Evolutionary conservation across 2,329 filamentous ascomycete species (phyloP).

Genomic region (Phyllosticta capitalensis): DNA sequence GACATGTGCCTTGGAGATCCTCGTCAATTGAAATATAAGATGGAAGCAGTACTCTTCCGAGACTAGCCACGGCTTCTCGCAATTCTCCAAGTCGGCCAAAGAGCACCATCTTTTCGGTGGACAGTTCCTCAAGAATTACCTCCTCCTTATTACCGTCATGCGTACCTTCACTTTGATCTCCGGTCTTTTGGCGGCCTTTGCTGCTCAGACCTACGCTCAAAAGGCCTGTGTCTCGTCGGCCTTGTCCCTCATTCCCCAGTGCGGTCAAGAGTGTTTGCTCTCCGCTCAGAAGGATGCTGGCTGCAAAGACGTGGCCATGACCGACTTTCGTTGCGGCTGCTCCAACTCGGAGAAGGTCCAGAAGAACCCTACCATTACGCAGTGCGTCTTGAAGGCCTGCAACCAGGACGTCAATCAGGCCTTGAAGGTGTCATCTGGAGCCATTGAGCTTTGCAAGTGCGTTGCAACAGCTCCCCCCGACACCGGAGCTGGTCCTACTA

Average conservation of each 20-base stretch:
- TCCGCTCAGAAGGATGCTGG: neutral
- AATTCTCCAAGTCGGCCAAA: neutral
- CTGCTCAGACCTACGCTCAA: neutral
- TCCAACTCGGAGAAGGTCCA: neutral
- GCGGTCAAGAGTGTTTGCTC: neutral
- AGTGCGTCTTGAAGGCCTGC: neutral
- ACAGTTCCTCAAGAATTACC: neutral
- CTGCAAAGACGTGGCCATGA: neutral
- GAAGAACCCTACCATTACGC: neutral
- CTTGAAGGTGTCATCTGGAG: neutral
- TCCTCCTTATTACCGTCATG: neutral
- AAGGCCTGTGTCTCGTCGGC: neutral
- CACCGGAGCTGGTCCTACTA: neutral
- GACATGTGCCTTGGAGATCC: neutral
- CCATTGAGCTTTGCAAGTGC: neutral
- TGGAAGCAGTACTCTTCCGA: neutral
- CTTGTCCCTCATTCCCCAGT: neutral
- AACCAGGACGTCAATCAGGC: neutral
- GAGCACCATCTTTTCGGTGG: neutral
- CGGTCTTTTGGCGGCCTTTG: neutral
- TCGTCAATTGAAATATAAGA: neutral
- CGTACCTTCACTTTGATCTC: neutral
- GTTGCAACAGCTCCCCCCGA: neutral
- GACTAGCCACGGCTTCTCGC: neutral
- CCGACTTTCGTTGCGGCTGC: conserved; percentile 1